Percentiles rank a stretch among this genome's conserved stretches.
These are phyloP conservation scores for Quambalaria eucalypti DNA, from an alignment of 1,284 basidiomycete species.

Conservation along the genomic window DNA sequence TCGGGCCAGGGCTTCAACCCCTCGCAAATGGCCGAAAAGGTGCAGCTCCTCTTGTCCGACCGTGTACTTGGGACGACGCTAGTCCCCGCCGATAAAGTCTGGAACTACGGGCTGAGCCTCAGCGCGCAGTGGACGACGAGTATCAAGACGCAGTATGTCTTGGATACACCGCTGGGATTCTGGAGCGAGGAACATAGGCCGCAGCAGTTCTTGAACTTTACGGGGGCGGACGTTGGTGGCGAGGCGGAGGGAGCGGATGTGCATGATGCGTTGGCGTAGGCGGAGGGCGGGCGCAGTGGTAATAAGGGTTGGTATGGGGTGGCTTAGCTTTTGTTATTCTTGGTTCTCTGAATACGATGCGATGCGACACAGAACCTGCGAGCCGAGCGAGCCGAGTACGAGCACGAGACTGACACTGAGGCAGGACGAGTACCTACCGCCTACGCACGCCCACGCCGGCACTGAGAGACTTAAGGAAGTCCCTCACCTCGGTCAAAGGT, in stretches of 20 bases:
- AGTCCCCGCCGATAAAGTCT: constrained; percentile 26
- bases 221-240: constrained; percentile 17
- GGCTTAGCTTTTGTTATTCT: too few relatives aligned
- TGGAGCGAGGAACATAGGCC: constrained; percentile 90
- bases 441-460: too few relatives aligned
- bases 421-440: too few relatives aligned
- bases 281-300: background rate
- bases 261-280: constrained; percentile 37
- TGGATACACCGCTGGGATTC: constrained; percentile 85
- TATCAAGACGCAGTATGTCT: constrained; percentile 72
- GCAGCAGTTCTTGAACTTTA: constrained; percentile 45
- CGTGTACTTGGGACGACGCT: constrained; percentile 49
- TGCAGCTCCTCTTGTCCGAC: constrained; percentile 88
- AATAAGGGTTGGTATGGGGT: too few relatives aligned
- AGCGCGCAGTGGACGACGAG: constrained; percentile 84
- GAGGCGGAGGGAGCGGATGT: constrained; percentile 29
- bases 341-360: too few relatives aligned
- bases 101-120: constrained; percentile 50
- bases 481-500: too few relatives aligned
- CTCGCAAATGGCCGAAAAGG: constrained; percentile 75
- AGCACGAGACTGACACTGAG: too few relatives aligned
- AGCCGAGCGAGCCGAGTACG: too few relatives aligned
- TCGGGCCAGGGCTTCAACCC: constrained; percentile 72
- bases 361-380: too few relatives aligned
- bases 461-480: too few relatives aligned